Evolutionary conservation across 2,329 filamentous ascomycete genomes (phyloP).

Genomic region (Paracoccidioides brasiliensis): DNA sequence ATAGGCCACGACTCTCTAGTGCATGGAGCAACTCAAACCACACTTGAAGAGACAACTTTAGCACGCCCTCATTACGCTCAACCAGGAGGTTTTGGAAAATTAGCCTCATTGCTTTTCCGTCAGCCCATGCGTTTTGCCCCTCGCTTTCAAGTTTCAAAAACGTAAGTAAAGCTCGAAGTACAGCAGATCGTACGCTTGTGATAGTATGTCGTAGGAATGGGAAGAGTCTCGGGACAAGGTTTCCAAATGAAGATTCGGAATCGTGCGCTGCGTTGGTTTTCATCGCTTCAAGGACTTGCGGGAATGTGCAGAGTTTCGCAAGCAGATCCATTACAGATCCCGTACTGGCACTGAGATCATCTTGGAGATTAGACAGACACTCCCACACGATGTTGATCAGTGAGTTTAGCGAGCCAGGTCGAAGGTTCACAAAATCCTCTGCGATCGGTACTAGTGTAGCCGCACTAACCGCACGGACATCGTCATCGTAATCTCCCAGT

Average conservation of each 20-base stretch:
- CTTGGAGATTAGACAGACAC: conserved; percentile 88
- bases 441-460: conserved; percentile 96
- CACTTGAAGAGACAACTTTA: conserved; percentile 71
- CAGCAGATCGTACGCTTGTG: conserved; percentile 83
- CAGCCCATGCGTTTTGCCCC: conserved; percentile 77
- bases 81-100: conserved; percentile 93
- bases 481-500: conserved; percentile 78
- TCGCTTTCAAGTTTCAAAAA: conserved; percentile 78
- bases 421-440: conserved; percentile 80
- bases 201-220: conserved; percentile 96
- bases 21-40: conserved; percentile 68
- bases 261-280: conserved; percentile 74
- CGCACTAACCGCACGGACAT: conserved; percentile 91
- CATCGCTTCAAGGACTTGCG: conserved; percentile 86
- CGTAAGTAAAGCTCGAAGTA: conserved; percentile 81
- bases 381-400: conserved; percentile 96
- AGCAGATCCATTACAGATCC: conserved; percentile 97
- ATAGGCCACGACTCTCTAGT: conserved; percentile 47
- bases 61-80: conserved; percentile 72
- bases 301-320: conserved; percentile 89
- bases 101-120: conserved; percentile 73
- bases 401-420: conserved; percentile 60
- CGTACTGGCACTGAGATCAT: conserved; percentile 92
- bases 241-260: conserved; percentile 76
- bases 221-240: conserved; percentile 84